Evolutionary conservation across 331 rosid genomes (phyloP), one percentile per base, ranked within the genome.

Genomic region (Ulmus americana): DNA sequence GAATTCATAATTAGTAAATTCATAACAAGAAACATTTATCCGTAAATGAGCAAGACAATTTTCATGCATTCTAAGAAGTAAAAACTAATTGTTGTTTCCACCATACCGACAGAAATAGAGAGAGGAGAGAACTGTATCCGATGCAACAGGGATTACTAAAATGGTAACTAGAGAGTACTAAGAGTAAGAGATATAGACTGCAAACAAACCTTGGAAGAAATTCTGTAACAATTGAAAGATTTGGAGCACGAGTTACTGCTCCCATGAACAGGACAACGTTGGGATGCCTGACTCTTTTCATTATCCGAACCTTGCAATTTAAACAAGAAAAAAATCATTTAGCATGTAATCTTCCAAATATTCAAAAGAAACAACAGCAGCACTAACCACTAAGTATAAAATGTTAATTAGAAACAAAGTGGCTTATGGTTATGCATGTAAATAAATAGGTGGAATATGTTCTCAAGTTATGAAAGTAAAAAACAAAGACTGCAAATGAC

Each of bases 201-300:
- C 45, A 53, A 73, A 53, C 67, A 66, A 81, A 91, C 96, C 97
- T 91, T 69, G 96, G 96, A 78, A 91, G 97, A 84, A 86, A 91
- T 74, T 91, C 97, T 3, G 97, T 86, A 54, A 91, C 83, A 45
- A 91, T 91, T 39, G 96, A 91, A 74, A 91, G 95, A 83, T 91
- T 84, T 65, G 96, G 96, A 58, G 95, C 61, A 64, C 88, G 90
- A 63, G 89, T 88, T 70, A 91, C 87, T 38, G 92, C 97, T 75
- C 96, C 97, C 97, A 91, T 91, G 88, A 91, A 91, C 70, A 91
- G 95, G 85, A 91, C 96, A 68, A 88, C 91, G 76, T 91, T 91
- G 16, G 97, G 96, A 88, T 91, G 97, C 83, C 97, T 82, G 68
- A 91, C 71, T 67, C 90, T 77, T 83, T 91, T 91, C 97, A 91